Percentiles rank a stretch among this genome's conserved stretches.
Conservation (phyloP, 2,329 filamentous ascomycete genomes). For the Chrysoporthe austroafricana region DNA sequence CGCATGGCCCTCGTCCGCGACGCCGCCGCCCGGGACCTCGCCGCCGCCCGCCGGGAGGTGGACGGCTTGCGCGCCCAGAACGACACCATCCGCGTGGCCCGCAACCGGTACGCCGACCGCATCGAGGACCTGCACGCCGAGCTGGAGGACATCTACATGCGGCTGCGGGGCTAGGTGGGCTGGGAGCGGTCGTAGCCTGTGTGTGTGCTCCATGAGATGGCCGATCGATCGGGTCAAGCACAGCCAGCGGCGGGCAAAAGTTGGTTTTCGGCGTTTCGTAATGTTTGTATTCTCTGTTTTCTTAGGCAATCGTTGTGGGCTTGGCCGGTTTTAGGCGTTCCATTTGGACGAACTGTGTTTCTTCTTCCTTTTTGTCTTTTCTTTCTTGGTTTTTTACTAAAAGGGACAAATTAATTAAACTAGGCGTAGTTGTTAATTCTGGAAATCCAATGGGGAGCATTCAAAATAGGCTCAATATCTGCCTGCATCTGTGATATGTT, state of each 20-base stretch:
- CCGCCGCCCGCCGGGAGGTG: not conserved
- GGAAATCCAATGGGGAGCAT: not conserved
- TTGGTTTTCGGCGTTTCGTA: not conserved
- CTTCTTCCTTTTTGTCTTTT: not conserved
- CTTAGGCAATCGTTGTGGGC: not conserved
- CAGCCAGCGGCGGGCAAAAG: no score
- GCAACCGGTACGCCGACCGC: constrained; percentile 4
- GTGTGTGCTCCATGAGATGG: no score
- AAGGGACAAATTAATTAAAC: not conserved
- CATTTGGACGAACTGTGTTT: not conserved
- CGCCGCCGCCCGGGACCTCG: constrained; percentile 6
- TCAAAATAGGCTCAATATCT: not conserved
- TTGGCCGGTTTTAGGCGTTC: not conserved
- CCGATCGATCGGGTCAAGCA: no score
- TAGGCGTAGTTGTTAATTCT: not conserved
- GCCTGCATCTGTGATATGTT: not conserved
- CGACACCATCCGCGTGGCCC: not conserved
- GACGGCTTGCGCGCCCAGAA: not conserved
- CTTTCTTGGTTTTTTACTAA: not conserved
- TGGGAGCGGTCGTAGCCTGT: no score
- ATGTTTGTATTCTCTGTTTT: not conserved
- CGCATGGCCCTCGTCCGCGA: constrained; percentile 67
- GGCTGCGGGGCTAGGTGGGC: not conserved
- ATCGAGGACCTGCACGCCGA: not conserved
- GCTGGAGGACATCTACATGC: not conserved